phyloP scores from a whole-genome alignment of 192 early-diverging fungal species.

The Mortierella antarctica region DNA sequence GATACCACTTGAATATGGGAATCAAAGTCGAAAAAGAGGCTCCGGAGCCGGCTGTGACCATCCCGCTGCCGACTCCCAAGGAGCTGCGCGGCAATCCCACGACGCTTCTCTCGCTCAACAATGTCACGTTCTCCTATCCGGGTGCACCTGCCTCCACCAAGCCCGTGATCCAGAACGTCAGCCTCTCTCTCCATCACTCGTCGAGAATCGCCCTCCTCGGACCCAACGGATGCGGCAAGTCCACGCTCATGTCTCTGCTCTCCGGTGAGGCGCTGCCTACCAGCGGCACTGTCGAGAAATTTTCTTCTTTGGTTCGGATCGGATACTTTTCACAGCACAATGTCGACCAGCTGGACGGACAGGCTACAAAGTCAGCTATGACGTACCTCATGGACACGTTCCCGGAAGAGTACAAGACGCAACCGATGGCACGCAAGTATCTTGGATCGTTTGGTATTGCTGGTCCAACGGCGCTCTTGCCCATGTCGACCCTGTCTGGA shows the following conservation, averaged over 20 bases:
- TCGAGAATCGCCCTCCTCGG: conserved; percentile 83
- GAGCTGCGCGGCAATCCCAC: conserved; percentile 74
- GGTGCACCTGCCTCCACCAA: conserved; percentile 56
- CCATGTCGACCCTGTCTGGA: conserved; percentile 77
- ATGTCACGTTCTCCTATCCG: conserved; percentile 73
- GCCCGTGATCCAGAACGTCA: conserved; percentile 72
- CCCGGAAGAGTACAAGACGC: conserved; percentile 44
- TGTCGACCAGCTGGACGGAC: conserved; percentile 74
- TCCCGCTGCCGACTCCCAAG: conserved; percentile 66
- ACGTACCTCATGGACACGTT: conserved; percentile 49
- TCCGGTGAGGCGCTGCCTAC: conserved; percentile 70
- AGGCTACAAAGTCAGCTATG: conserved; percentile 37
- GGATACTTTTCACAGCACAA: conserved; percentile 90
- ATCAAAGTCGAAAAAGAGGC: conserved; percentile 31
- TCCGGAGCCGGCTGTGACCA: conserved; percentile 57
- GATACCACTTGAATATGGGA: conserved; percentile 59
- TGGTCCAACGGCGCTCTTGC: conserved; percentile 68
- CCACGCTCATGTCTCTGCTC: conserved; percentile 85
- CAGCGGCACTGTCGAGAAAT: conserved; percentile 69
- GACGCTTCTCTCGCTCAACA: conserved; percentile 73
- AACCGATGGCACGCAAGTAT: conserved; percentile 64
- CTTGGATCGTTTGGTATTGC: conserved; percentile 84
- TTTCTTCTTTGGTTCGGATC: conserved; percentile 69
- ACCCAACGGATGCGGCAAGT: conserved; percentile 84
- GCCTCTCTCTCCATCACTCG: conserved; percentile 74